Base-by-base conservation (phyloP, 2,329 filamentous ascomycete genomes). In the Lizonia empirigonia region DNA sequence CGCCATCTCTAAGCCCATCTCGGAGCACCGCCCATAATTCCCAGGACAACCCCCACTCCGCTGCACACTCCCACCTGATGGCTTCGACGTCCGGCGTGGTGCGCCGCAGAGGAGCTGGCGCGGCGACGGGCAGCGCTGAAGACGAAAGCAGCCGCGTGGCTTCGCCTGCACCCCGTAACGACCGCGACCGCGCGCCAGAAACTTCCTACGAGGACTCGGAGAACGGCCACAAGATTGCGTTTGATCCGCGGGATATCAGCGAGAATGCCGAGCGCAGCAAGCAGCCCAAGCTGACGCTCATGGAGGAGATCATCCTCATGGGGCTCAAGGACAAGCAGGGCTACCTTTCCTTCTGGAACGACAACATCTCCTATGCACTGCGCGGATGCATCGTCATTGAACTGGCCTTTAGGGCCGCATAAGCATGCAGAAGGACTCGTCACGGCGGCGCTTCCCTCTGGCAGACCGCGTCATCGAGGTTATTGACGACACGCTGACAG, bases 241-340 rank as follows among this genome's bases (percentile, higher is more conserved):
- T 91, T 74, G 94, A 99, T 75, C 94, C 94, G 53, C 84, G 93
- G 75, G 94, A 99, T 76, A 96, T 99, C 69, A 96, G 88, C 78
- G 94, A 99, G 82, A 97, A 86, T 76, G 91, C 89, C 63, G 94
- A 99, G 81, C 82, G 94, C 73, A 94, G 85, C 82, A 97, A 97
- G 80, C 93, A 97, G 80, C 94, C 94, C 38, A 99, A 97, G 81
- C 80, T 99, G 72, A 99, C 94, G 30, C 80, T 99, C 72, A 99
- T 99, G 94, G 94, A 99, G 79, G 94, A 99, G 78, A 88, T 99
- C 46, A 81, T 99, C 70, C 81, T 99, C 67, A 84, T 99, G 76
- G 94, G 94, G 9, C 79, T 99, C 68, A 99, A 99, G 78, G 94
- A 99, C 77, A 99, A 97, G 80, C 94, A 99, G 91, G 94, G 94